Conservation (phyloP, 2,329 filamentous ascomycete species). For the Aspergillus vadensis region DNA sequence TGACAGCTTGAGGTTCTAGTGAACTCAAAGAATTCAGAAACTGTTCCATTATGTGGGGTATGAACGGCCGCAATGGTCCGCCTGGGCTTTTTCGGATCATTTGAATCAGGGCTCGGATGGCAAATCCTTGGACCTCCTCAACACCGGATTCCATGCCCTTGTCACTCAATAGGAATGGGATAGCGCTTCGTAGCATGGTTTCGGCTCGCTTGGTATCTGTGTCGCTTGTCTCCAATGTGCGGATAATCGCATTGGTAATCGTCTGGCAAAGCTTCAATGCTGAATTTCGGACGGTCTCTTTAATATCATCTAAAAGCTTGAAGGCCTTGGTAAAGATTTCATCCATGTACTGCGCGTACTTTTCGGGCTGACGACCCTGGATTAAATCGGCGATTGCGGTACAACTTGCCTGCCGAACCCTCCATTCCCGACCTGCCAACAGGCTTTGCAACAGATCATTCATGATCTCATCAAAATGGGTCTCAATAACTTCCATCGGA, state of each 20-base stretch:
- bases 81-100: conserved; percentile 84
- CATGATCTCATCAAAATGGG: conserved; percentile 86
- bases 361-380: conserved; percentile 71
- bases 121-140: conserved; percentile 82
- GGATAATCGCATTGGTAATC: conserved; percentile 80
- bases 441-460: conserved; percentile 83
- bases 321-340: conserved; percentile 84
- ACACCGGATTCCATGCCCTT: conserved; percentile 87
- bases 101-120: conserved; percentile 79
- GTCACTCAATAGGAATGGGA: conserved; percentile 87
- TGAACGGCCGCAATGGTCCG: conserved; percentile 75
- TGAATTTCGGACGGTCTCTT: conserved; percentile 79
- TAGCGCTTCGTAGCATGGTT: conserved; percentile 79
- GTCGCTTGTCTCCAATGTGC: conserved; percentile 78
- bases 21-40: conserved; percentile 81
- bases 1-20: conserved; percentile 84
- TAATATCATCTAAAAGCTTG: conserved; percentile 94
- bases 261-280: conserved; percentile 81
- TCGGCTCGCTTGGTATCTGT: conserved; percentile 64
- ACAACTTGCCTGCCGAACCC: conserved; percentile 88
- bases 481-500: conserved; percentile 71
- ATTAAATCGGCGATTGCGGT: conserved; percentile 85
- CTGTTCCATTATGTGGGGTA: conserved; percentile 77
- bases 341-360: conserved; percentile 81
- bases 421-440: conserved; percentile 81